phyloP scores from a whole-genome alignment of 2,329 filamentous ascomycete species.

The Aureobasidium sp. region DNA sequence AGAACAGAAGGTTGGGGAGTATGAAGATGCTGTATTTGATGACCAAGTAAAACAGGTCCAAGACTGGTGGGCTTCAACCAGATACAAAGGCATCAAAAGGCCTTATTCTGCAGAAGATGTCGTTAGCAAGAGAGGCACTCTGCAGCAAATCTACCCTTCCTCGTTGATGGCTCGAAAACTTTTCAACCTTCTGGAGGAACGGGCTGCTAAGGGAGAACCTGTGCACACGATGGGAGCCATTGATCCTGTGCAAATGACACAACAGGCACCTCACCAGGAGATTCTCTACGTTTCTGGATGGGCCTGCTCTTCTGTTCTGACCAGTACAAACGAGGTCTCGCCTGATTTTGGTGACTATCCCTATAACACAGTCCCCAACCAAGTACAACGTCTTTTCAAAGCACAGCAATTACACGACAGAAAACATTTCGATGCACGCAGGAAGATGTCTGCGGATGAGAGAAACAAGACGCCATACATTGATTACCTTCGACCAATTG shows the following conservation, averaged over 20 bases:
- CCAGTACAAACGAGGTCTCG: constrained; percentile 92
- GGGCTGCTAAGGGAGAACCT: constrained; percentile 70
- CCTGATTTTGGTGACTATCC: constrained; percentile 98
- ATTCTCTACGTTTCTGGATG: constrained; percentile 94
- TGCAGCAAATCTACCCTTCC: constrained; percentile 83
- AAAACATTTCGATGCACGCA: constrained; percentile 82
- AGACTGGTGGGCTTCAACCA: constrained; percentile 80
- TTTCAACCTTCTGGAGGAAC: constrained; percentile 78
- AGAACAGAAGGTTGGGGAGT: constrained; percentile 64
- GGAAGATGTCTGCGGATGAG: constrained; percentile 68
- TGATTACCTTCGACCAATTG: constrained; percentile 89
- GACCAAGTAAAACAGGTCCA: constrained; percentile 78
- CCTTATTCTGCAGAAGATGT: constrained; percentile 88
- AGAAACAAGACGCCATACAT: constrained; percentile 71
- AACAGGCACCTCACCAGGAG: constrained; percentile 93
- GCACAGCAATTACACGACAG: constrained; percentile 95
- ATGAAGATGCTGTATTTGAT: constrained; percentile 80
- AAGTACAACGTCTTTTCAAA: constrained; percentile 92
- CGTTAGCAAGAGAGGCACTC: constrained; percentile 82
- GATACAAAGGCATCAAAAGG: constrained; percentile 82
- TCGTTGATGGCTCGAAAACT: constrained; percentile 93
- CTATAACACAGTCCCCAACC: constrained; percentile 97
- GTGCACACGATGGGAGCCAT: constrained; percentile 98
- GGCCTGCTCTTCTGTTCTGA: constrained; percentile 92
- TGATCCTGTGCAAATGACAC: constrained; percentile 98